Evolutionary conservation across 495 filamentous ascomycete genomes (phyloP), one percentile per base, ranked within the genome.

Genomic region (Wilcoxina mikolae): DNA sequence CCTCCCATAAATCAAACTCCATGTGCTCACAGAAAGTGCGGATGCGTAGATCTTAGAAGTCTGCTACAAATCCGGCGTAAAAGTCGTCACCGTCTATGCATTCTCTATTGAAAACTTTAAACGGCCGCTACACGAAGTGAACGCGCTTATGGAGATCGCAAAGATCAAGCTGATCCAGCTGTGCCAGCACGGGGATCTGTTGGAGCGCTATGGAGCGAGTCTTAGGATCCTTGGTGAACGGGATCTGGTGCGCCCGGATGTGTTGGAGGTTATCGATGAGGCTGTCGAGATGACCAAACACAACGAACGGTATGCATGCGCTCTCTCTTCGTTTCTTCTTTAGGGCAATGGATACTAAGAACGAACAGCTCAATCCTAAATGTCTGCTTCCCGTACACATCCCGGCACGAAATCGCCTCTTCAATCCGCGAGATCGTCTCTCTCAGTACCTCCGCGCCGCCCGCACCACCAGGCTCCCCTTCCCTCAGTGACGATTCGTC

Each of bases 71-170:
- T 85, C 83, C 54, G 91, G 91, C 17, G 84, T 98, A 26, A 84
- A 88, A 67, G 87, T 93, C 3, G 91, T 98, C 12, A 95, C 91
- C 0, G 85, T 98, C 51, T 98, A 96, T 69, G 91, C 91, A 3
- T 98, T 98, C 74, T 91, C 85, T 61, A 94, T 96, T 66, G 91
- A 96, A 69, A 98, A 98, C 71, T 98, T 95, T 74, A 94, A 96
- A 68, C 79, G 91, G 3, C 89, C 87, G n/a, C 89, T 88, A 67
- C 90, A 94, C 70, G 91, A 98, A 68, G 93, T 98, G 28, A 88
- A 95, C 67, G 87, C 85, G 15, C 72, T 98, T 48, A 98, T 98
- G 91, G 85, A 94, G 59, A 93, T 98, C 75, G 90, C 89, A 29
- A 94, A 94, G 70, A 78, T 90, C 54, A 95, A 95, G 71, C 75